phyloP scores from a whole-genome alignment of 495 filamentous ascomycete species.

The Aspergillus conjunctus region DNA sequence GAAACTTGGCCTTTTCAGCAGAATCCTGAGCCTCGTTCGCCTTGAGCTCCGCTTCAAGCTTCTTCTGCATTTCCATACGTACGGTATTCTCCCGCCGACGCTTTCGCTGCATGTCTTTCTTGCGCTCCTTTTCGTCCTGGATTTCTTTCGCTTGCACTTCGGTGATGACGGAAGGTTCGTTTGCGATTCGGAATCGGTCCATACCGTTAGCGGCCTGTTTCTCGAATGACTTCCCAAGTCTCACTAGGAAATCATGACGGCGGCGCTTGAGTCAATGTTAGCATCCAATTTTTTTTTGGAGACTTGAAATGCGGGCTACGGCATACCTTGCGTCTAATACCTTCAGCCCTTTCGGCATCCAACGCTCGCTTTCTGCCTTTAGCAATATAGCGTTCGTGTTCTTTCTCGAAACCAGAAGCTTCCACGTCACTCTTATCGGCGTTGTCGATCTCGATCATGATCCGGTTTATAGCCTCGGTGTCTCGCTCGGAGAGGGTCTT shows the following conservation, averaged over 20 bases:
- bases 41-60: conserved; percentile 74
- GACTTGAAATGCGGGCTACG: background rate
- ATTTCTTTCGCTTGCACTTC: conserved; percentile 89
- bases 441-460: conserved; percentile 66
- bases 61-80: conserved; percentile 80
- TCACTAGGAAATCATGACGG: conserved; percentile 50
- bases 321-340: conserved; percentile 58
- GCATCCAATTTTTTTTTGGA: background rate
- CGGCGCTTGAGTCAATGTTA: conserved; percentile 52
- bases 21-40: conserved; percentile 76
- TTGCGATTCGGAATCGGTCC: conserved; percentile 54
- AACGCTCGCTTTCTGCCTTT: conserved; percentile 61
- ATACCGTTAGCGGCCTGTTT: conserved; percentile 55
- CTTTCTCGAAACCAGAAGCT: conserved; percentile 60
- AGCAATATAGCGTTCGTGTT: conserved; percentile 54
- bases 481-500: conserved; percentile 63
- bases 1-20: conserved; percentile 71
- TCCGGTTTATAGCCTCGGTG: conserved; percentile 65
- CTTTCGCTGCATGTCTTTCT: conserved; percentile 99
- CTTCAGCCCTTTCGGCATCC: conserved; percentile 59
- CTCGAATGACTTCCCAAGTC: conserved; percentile 55
- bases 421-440: conserved; percentile 69
- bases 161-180: conserved; percentile 71
- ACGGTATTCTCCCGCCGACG: conserved; percentile 95
- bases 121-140: conserved; percentile 95